Conservation (phyloP, 306 rosid genomes). For the Lotus japonicus region DNA sequence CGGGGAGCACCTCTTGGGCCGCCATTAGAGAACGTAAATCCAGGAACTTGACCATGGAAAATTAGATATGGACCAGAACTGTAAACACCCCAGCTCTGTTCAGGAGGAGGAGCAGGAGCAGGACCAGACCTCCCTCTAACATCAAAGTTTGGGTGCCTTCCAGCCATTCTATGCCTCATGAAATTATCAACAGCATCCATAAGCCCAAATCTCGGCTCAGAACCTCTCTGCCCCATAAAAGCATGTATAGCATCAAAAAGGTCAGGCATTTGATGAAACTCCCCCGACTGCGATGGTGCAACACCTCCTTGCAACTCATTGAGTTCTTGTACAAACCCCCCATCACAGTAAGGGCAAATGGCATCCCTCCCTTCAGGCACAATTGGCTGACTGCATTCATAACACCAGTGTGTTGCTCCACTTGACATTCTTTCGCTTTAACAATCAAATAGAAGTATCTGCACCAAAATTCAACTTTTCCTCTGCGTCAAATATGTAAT, state of each 20-base stretch:
- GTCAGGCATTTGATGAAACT: slow-evolving; percentile 40
- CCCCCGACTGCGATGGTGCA: slow-evolving; percentile 24
- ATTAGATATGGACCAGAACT: slow-evolving; percentile 43
- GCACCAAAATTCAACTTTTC: slow-evolving; percentile 9
- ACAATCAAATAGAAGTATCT: neutral
- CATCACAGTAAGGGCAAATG: slow-evolving; percentile 52
- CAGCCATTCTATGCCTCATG: slow-evolving; percentile 55
- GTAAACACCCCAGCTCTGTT: slow-evolving; percentile 38
- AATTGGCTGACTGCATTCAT: slow-evolving; percentile 42
- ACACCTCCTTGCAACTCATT: slow-evolving; percentile 27
- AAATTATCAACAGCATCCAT: slow-evolving; percentile 36
- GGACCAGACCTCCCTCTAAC: slow-evolving; percentile 46
- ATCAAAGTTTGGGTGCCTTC: slow-evolving; percentile 42
- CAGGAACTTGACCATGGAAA: slow-evolving; percentile 55
- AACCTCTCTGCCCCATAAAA: slow-evolving; percentile 38
- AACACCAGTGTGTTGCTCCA: slow-evolving; percentile 72
- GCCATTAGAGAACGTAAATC: slow-evolving; percentile 27
- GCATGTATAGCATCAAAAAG: slow-evolving; percentile 41
- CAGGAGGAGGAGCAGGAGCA: slow-evolving; percentile 25
- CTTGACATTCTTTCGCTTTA: slow-evolving; percentile 47
- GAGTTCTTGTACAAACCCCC: slow-evolving; percentile 61
- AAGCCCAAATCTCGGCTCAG: slow-evolving; percentile 43
- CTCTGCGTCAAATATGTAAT: slow-evolving; percentile 4
- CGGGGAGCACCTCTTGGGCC: slow-evolving; percentile 42
- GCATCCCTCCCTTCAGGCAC: slow-evolving; percentile 34